Evolutionary conservation across 2,329 filamentous ascomycete species (phyloP).

Genomic region (Thelonectria blattea): DNA sequence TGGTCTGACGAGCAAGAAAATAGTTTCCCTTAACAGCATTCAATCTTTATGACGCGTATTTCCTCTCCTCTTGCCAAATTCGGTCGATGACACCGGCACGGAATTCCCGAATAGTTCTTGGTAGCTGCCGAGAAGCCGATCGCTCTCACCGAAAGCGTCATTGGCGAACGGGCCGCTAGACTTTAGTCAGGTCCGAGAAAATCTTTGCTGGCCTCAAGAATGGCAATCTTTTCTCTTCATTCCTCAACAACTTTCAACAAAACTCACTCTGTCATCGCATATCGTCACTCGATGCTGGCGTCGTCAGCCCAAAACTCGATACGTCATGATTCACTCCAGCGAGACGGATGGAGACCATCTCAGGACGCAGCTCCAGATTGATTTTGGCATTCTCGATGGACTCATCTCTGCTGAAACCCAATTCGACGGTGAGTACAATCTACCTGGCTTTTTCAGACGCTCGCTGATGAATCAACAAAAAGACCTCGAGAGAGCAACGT

Average conservation of each 20-base stretch:
- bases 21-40: no score
- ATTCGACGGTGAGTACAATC: slow-evolving; percentile 55
- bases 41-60: no score
- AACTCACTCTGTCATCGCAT: background rate
- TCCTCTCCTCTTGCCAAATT: no score
- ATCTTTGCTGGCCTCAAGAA: background rate
- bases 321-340: background rate
- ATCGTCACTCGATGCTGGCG: background rate
- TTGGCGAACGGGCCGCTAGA: background rate
- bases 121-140: background rate
- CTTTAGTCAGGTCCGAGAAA: background rate
- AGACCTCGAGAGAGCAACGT: background rate
- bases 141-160: background rate
- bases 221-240: background rate
- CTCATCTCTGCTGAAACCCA: slow-evolving; percentile 70
- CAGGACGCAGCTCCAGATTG: slow-evolving; percentile 78
- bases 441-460: no score
- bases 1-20: background rate
- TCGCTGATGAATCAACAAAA: no score
- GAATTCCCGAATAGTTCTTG: background rate
- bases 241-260: background rate
- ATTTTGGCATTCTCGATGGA: slow-evolving; percentile 92
- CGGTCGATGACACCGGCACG: background rate
- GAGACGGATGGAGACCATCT: slow-evolving; percentile 57
- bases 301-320: background rate